Evolutionary conservation across 345 rosid genomes (phyloP).

Genomic region (Aethionema arabicum): DNA sequence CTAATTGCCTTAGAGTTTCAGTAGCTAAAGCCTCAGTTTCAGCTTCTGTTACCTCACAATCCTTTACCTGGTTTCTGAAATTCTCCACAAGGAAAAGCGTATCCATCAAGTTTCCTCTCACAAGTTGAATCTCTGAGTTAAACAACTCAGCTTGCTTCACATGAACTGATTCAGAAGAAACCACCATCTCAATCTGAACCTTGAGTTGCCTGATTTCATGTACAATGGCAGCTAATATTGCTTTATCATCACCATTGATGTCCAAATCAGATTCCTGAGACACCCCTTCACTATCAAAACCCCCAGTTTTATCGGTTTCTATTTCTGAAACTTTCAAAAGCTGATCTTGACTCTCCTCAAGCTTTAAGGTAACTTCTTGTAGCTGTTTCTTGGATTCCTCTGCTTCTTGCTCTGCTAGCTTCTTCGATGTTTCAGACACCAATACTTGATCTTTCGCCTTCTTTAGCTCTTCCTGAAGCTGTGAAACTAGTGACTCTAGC

Average conservation of each 20-base stretch:
- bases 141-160: conserved; percentile 52
- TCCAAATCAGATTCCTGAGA: conserved; percentile 58
- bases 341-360: conserved; percentile 61
- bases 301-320: conserved; percentile 23
- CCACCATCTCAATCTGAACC: conserved; percentile 59
- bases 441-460: conserved; percentile 69
- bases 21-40: conserved; percentile 69
- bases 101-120: conserved; percentile 66
- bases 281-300: conserved; percentile 42
- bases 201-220: conserved; percentile 74
- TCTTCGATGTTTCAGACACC: conserved; percentile 66
- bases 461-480: conserved; percentile 85
- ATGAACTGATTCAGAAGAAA: conserved; percentile 59
- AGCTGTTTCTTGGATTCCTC: conserved; percentile 72
- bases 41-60: conserved; percentile 75
- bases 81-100: conserved; percentile 62
- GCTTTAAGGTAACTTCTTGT: conserved; percentile 49
- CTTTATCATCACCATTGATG: conserved; percentile 49
- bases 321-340: conserved; percentile 55
- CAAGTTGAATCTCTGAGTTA: conserved; percentile 54
- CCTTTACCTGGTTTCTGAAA: conserved; percentile 71
- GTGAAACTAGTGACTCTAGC: conserved; percentile 66
- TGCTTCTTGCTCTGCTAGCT: conserved; percentile 72
- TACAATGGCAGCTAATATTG: conserved; percentile 61
- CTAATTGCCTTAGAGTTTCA: conserved; percentile 72